phyloP scores from a whole-genome alignment of 2,329 filamentous ascomycete genomes.

The Calonectria crousiana region DNA sequence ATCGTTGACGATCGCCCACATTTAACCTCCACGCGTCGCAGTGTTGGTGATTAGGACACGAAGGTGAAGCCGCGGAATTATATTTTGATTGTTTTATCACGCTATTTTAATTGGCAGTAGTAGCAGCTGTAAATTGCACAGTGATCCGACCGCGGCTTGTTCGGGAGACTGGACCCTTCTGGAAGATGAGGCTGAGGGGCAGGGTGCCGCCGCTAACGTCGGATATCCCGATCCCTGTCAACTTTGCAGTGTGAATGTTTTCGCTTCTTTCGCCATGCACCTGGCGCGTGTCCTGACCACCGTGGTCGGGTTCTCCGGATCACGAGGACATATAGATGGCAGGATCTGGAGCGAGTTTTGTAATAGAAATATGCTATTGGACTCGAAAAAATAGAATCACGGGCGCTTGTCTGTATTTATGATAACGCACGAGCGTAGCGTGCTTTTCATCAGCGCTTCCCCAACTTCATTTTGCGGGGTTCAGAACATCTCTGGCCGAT shows the following conservation, averaged over 20 bases:
- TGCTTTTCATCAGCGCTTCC: background rate
- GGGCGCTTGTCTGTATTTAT: background rate
- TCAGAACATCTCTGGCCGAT: background rate
- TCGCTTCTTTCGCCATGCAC: background rate
- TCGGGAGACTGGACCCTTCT: background rate
- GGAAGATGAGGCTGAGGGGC: background rate
- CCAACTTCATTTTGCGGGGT: constrained; percentile 1
- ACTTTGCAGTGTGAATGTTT: background rate
- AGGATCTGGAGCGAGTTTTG: constrained; percentile 4
- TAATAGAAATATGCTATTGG: constrained; percentile 8
- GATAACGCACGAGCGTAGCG: background rate
- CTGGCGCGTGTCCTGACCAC: background rate
- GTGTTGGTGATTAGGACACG: background rate
- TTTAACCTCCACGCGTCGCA: background rate
- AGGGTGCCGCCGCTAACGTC: background rate
- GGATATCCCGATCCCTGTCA: constrained; percentile 7
- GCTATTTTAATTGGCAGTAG: background rate
- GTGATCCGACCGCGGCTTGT: background rate
- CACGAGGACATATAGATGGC: background rate
- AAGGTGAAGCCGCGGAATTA: background rate
- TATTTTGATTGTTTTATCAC: background rate
- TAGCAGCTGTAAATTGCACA: no score
- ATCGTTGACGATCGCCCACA: background rate
- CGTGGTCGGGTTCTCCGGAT: background rate
- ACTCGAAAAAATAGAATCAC: background rate